These are phyloP conservation scores for Metschnikowia noctiluminum DNA, from an alignment of 805 yeast genomes.

Conservation along the genomic window DNA sequence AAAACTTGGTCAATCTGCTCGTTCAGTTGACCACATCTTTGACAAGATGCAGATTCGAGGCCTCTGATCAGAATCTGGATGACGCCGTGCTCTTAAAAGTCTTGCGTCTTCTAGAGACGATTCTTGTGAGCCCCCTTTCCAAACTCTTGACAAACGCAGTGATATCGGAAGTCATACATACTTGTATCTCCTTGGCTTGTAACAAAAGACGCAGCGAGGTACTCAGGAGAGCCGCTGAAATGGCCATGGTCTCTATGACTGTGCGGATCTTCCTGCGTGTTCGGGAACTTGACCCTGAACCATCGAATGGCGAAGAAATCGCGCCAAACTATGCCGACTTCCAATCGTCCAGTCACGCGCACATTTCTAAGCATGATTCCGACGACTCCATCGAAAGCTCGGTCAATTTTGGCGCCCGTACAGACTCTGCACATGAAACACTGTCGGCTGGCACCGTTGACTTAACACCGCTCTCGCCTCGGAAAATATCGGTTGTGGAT, in stretches of 20 bases:
- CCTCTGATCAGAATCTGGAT: slow-evolving; percentile 87
- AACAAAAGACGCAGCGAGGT: slow-evolving; percentile 90
- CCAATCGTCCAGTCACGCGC: slow-evolving; percentile 50
- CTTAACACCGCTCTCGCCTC: background rate
- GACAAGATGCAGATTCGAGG: slow-evolving; percentile 94
- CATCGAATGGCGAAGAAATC: slow-evolving; percentile 34
- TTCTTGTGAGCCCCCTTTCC: slow-evolving; percentile 65
- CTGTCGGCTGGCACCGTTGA: slow-evolving; percentile 2
- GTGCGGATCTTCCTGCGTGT: slow-evolving; percentile 63
- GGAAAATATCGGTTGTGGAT: background rate
- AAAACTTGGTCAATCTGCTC: slow-evolving; percentile 54
- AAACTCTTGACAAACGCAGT: slow-evolving; percentile 73
- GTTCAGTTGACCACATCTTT: slow-evolving; percentile 69
- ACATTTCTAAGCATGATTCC: background rate
- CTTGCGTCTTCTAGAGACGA: slow-evolving; percentile 62
- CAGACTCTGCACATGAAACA: background rate
- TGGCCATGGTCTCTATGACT: slow-evolving; percentile 69
- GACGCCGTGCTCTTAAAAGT: slow-evolving; percentile 88
- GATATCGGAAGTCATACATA: slow-evolving; percentile 84
- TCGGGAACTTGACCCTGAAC: slow-evolving; percentile 48
- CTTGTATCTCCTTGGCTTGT: slow-evolving; percentile 87
- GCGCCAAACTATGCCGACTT: slow-evolving; percentile 48
- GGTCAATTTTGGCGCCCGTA: slow-evolving; percentile 1
- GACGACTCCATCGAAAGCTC: slow-evolving; percentile 1
- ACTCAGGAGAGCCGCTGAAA: slow-evolving; percentile 83